phyloP scores from a whole-genome alignment of 768 basidiomycete genomes.

The Tephrocybe sp. region DNA sequence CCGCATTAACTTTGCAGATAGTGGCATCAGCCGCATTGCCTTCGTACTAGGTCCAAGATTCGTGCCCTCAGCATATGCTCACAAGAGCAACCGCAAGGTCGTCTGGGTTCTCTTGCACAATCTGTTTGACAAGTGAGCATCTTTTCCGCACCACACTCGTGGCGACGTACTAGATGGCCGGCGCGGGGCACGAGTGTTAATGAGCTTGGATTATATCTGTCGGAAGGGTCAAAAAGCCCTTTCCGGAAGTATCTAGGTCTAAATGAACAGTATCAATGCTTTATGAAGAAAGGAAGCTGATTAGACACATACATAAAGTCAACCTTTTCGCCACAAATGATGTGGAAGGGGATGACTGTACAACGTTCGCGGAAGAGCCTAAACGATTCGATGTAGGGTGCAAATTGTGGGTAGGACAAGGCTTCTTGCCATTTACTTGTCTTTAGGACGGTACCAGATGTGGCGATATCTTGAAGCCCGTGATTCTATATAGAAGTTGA shows the following conservation, averaged over 20 bases:
- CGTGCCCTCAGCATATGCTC: background rate
- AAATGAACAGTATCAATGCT: background rate
- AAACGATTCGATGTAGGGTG: slow-evolving; percentile 16
- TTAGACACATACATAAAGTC: slow-evolving; percentile 18
- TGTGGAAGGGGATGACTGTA: slow-evolving; percentile 15
- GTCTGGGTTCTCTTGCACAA: slow-evolving; percentile 30
- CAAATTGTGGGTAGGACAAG: slow-evolving; percentile 16
- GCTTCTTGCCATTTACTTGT: slow-evolving; percentile 16
- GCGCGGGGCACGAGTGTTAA: slow-evolving; percentile 21
- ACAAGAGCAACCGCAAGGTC: slow-evolving; percentile 18
- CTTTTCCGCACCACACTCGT: background rate
- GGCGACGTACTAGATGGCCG: slow-evolving; percentile 27
- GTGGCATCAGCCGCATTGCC: slow-evolving; percentile 13
- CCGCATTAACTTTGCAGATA: slow-evolving; percentile 8
- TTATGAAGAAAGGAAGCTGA: background rate
- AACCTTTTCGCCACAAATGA: slow-evolving; percentile 17
- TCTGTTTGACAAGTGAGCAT: slow-evolving; percentile 12
- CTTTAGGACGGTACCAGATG: slow-evolving; percentile 11
- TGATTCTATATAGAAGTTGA: slow-evolving; percentile 12
- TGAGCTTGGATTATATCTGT: slow-evolving; percentile 25
- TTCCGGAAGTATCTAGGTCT: slow-evolving; percentile 27
- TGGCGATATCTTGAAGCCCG: slow-evolving; percentile 10
- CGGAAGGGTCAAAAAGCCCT: slow-evolving; percentile 18
- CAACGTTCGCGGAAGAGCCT: slow-evolving; percentile 14
- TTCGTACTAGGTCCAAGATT: slow-evolving; percentile 10